Percentiles rank a stretch among this genome's conserved stretches.
Evolutionary conservation across 116 monocot genomes (phyloP).

Genomic region (Dioscorea cayenensis): DNA sequence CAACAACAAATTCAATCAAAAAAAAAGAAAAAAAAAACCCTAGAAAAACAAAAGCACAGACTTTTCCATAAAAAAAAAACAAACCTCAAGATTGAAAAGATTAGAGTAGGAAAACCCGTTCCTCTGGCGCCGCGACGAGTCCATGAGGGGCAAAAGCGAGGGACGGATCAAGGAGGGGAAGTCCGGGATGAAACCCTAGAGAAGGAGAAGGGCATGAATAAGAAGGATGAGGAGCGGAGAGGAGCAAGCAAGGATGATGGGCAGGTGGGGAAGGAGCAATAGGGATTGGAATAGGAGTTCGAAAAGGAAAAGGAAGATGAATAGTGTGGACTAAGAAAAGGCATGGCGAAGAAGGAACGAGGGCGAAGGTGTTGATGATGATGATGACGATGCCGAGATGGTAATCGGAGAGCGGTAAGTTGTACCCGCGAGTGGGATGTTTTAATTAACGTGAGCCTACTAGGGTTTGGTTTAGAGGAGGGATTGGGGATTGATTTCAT

Average conservation of each 20-base stretch:
- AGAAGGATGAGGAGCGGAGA: neutral
- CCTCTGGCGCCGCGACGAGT: conserved; percentile 26
- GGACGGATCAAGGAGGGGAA: neutral
- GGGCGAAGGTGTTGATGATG: neutral
- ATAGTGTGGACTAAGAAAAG: no score
- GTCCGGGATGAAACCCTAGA: neutral
- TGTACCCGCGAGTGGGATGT: no score
- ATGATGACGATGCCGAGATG: no score
- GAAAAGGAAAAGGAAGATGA: neutral
- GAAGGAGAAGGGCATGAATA: neutral
- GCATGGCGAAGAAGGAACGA: neutral
- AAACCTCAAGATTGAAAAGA: conserved; percentile 92
- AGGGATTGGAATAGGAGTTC: no score
- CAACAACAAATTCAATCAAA: neutral
- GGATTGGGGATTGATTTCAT: no score
- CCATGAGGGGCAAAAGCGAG: conserved; percentile 18
- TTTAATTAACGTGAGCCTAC: no score
- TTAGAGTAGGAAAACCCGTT: conserved; percentile 57
- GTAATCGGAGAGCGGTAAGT: no score
- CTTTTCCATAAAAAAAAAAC: neutral
- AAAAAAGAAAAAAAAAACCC: neutral
- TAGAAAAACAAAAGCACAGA: neutral
- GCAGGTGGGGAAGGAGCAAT: neutral
- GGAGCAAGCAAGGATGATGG: neutral
- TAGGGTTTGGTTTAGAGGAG: no score